phyloP scores from a whole-genome alignment of 306 rosid genomes.

The Lathyrus oleraceus region DNA sequence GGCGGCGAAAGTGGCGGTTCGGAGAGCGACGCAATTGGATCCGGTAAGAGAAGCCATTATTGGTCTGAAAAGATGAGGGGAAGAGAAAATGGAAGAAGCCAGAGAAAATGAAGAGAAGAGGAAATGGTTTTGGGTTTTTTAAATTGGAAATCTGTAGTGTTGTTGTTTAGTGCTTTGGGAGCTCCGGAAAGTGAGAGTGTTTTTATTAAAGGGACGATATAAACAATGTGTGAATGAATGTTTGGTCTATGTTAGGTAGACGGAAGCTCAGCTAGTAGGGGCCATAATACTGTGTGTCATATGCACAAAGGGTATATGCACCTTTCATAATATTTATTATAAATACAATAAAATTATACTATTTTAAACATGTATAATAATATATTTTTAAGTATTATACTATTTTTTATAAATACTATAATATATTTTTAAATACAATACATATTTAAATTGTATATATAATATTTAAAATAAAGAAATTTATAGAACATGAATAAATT shows the following conservation, averaged over 20 bases:
- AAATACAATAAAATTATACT: too few relatives aligned
- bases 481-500: too few relatives aligned
- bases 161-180: constrained; percentile 46
- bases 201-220: constrained; percentile 39
- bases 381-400: too few relatives aligned
- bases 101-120: constrained; percentile 31
- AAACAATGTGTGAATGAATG: constrained; percentile 40
- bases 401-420: too few relatives aligned
- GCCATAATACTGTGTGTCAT: neutral
- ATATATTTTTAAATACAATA: too few relatives aligned
- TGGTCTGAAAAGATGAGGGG: constrained; percentile 36
- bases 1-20: constrained; percentile 35
- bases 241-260: neutral
- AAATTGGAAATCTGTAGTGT: neutral
- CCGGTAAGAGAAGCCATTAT: constrained; percentile 71
- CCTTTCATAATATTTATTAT: too few relatives aligned
- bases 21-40: constrained; percentile 57
- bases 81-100: constrained; percentile 37
- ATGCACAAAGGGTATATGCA: neutral
- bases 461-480: too few relatives aligned
- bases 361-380: too few relatives aligned
- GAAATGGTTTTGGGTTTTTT: neutral
- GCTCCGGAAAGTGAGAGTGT: constrained; percentile 50
- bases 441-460: too few relatives aligned
- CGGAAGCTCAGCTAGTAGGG: neutral